phyloP scores from a whole-genome alignment of 306 rosid genomes.

The Herpetospermum pedunculosum region DNA sequence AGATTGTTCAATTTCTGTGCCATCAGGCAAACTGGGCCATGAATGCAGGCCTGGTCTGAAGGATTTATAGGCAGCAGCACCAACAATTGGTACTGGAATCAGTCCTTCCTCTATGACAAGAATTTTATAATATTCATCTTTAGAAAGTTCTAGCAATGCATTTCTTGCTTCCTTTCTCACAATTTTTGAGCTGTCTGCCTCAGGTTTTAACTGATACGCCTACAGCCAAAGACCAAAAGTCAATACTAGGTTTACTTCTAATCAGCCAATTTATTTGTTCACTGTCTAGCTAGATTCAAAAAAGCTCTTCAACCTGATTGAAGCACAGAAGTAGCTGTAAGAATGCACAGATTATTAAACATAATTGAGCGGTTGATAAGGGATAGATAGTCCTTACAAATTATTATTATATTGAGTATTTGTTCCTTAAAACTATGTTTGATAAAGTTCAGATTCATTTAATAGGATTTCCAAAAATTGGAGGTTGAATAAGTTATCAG shows the following conservation, averaged over 20 bases:
- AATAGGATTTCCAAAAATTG: not conserved
- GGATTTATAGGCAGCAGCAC: conserved; percentile 69
- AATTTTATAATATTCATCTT: conserved; percentile 59
- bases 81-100: conserved; percentile 76
- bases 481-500: not conserved
- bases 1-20: conserved; percentile 55
- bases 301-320: not conserved
- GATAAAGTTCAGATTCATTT: not conserved
- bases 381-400: not conserved
- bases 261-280: not conserved
- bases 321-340: not conserved
- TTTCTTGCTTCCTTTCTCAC: conserved; percentile 69
- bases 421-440: not conserved
- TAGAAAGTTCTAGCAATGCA: conserved; percentile 63
- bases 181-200: conserved; percentile 41
- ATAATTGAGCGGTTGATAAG: not conserved
- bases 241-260: not conserved
- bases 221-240: conserved; percentile 21
- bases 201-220: conserved; percentile 46
- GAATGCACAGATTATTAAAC: not conserved
- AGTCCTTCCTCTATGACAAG: conserved; percentile 83
- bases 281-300: conserved; percentile 1
- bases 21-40: conserved; percentile 76
- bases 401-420: not conserved
- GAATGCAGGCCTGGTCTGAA: conserved; percentile 41